Evolutionary conservation across 1,284 basidiomycete genomes (phyloP), one percentile per base, ranked within the genome.

Genomic region (Marasmius oreades): DNA sequence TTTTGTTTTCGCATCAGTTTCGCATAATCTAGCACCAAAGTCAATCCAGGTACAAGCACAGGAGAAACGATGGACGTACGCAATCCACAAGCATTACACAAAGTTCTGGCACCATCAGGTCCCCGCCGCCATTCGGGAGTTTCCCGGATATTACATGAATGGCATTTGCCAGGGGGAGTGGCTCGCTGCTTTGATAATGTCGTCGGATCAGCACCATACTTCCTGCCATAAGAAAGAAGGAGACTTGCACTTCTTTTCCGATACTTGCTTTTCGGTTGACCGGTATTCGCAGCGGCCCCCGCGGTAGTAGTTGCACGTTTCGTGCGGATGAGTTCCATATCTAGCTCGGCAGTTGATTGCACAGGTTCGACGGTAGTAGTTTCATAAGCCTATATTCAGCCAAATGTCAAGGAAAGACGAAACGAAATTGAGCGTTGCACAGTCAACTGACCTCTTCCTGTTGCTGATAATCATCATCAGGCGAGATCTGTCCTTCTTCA

Each of bases 101-200:
- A 68, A 7, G 89, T 92, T 63, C 88, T 73, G 18, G 89, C 88
- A 5, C 88, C 88, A 65, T 91, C 89, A 4, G 88, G 88, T 20
- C 88, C 88, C 33, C 89, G 80, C 52, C 88, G 71, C 88, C 88
- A 92, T 67, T 92, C 88, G n/a, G 88, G 88, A 3, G 88, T 92
- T 68, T 92, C 90, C 57, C 85, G 78, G 56, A 89, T 91, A 70
- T 89, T 88, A 67, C 89, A 92, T 26, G 89, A 90, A 69, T 90
- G 88, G 64, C 89, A 92, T 66, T 90, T 88, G 8, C 88, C 88
- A 11, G 89, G 89, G 22, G 89, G 90, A 39, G 85, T 87, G 50
- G 88, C 88, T 59, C 89, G 82, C 89, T 91, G 72, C 56, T 64
- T 64, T 63, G 64, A 71, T 64, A 62, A 72, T 69, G 67, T 57